A percentile compares a stretch with the other conserved stretches of the same genome.
Evolutionary conservation across 1,284 basidiomycete genomes (phyloP).

Genomic region (Trichosporon ovoides): DNA sequence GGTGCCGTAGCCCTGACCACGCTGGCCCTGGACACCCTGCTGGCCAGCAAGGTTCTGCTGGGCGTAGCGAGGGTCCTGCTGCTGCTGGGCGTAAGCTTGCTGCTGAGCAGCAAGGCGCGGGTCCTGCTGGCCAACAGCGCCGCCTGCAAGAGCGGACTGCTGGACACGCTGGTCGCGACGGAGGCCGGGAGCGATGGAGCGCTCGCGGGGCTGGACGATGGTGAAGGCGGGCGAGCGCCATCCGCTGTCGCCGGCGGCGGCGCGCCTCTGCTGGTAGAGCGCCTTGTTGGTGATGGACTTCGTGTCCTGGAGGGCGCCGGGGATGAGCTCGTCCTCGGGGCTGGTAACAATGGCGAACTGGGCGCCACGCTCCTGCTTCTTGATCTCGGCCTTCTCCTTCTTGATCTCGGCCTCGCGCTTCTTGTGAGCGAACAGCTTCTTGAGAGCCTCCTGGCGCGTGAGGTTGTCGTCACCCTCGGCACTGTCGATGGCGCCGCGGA

Average conservation of each 20-base stretch:
- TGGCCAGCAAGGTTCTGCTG: no score
- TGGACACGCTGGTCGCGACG: background rate
- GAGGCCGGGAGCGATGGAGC: background rate
- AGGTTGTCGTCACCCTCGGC: conserved; percentile 58
- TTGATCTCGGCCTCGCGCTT: conserved; percentile 40
- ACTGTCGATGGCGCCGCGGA: conserved; percentile 58
- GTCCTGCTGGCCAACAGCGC: no score
- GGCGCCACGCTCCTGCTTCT: conserved; percentile 15
- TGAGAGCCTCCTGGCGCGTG: conserved; percentile 59
- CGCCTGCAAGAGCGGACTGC: background rate
- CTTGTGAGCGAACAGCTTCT: conserved; percentile 57
- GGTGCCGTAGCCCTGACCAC: background rate
- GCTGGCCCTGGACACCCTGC: background rate
- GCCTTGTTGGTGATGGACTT: conserved; percentile 29
- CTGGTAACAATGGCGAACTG: conserved; percentile 16
- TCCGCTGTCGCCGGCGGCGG: conserved; percentile 15
- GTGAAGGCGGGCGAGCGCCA: conserved; percentile 46
- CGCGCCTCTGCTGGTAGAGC: conserved; percentile 1
- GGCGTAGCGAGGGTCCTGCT: conserved; percentile 4
- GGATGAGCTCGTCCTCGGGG: conserved; percentile 27
- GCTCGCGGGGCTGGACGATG: conserved; percentile 17
- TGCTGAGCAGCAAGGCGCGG: no score
- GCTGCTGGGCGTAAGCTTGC: no score
- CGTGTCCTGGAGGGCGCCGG: conserved; percentile 29
- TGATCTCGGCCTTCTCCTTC: conserved; percentile 32